Evolutionary conservation across 805 yeast species (phyloP).

Genomic region (Yamadazyma olivae): DNA sequence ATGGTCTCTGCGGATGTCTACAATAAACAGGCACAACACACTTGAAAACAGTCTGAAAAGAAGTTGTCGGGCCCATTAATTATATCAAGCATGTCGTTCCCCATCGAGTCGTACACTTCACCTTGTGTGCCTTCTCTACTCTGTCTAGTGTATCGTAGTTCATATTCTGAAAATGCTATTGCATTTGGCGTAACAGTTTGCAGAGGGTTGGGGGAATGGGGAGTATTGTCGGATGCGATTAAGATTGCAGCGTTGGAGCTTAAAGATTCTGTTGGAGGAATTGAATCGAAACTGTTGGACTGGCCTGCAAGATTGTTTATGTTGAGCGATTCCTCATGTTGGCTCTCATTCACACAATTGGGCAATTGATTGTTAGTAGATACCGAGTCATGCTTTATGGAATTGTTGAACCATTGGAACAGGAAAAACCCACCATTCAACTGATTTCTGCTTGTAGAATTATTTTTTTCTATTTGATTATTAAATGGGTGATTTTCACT

Average conservation of each 20-base stretch:
- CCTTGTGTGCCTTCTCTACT: conserved; percentile 3
- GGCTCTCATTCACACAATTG: too few species aligned
- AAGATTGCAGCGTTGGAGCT: conserved; percentile 1
- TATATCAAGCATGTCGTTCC: conserved; percentile 8
- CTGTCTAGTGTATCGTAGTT: conserved; percentile 1
- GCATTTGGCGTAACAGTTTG: conserved; percentile 11
- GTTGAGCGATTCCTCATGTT: too few species aligned
- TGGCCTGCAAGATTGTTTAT: too few species aligned
- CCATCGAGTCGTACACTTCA: conserved; percentile 9
- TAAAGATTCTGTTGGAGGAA: conserved; percentile 4
- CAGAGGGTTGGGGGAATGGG: neutral
- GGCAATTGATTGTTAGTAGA: too few species aligned
- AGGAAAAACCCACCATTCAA: conserved; percentile 2
- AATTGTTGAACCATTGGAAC: conserved; percentile 2
- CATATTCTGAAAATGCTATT: conserved; percentile 8
- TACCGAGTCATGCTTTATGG: too few species aligned
- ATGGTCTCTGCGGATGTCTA: too few species aligned
- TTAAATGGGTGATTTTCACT: conserved; percentile 32
- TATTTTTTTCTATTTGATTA: neutral
- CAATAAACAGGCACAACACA: too few species aligned
- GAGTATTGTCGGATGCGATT: neutral
- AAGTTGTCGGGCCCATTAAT: conserved; percentile 12
- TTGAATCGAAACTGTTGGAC: conserved; percentile 5
- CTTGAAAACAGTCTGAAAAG: conserved; percentile 12
- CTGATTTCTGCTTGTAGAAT: neutral